Base-by-base conservation (phyloP, 1,284 basidiomycete genomes). In the Moniliella sp. region DNA sequence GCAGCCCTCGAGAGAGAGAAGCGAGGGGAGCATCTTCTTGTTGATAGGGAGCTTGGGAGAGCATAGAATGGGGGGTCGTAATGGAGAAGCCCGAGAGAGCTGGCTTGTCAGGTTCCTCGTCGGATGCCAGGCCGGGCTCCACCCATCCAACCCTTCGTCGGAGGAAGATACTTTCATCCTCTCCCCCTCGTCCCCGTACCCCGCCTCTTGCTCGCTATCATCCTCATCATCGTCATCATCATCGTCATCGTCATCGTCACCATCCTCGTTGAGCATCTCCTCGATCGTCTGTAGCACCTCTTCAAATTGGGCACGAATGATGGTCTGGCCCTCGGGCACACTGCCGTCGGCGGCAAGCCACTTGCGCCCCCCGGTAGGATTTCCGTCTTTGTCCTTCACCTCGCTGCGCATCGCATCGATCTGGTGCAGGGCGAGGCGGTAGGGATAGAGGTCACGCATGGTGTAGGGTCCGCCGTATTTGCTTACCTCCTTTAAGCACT, bases 391-490 rank as follows among this genome's bases (percentile, higher is more conserved):
- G 21, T 82, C 80, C 25, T 82, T 66, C 55, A 97, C 88, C 48
- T 93, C 84, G 58, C 76, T 78, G 31, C 86, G 72, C 66, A 93
- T 67, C 1, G 74, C 75, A 61, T 94, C 88, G 48, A 97, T 88
- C 65, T 94, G 86, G 62, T 86, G 79, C 34, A 94, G 67, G 2
- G 84, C 86, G 11, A 93, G 69, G 64, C 91, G 83, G 65, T 93
- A 93, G 28, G 88, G 88, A 64, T 97, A 97, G 25, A 99, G 67
- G 61, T 99, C 88, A 26, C 84, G 75, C n/a, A 83, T 74, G 41
- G 73, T 80, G 61, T 88, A 93, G 0, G 84, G 79, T 9, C 88
- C 88, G 10, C 88, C 88, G 52, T 88, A 88, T 62, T 94, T 94
- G 40, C 79, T 69, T 1, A 99, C 86, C 63, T 99, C 88, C 55